A percentile compares a stretch with the other conserved stretches of the same genome.
These are phyloP conservation scores for Trypanosoma conorhini DNA, from an alignment of 208 protist genomes.

Conservation along the genomic window DNA sequence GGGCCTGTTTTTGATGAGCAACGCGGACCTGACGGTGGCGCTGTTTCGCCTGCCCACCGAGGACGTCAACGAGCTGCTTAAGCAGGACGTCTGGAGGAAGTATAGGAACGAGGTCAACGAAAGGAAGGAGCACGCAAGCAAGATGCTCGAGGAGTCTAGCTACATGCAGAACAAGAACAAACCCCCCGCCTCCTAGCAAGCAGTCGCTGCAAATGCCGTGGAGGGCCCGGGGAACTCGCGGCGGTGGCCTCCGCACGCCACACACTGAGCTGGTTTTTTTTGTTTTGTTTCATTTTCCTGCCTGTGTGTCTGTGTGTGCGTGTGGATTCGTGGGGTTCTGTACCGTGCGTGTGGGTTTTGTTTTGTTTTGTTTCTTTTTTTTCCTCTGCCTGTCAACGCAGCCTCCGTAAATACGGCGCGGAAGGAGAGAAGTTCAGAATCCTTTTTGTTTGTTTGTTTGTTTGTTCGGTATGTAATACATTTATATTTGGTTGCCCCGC, in stretches of 20 bases:
- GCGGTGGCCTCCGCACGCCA: too few relatives aligned
- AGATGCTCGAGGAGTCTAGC: slow-evolving; percentile 74
- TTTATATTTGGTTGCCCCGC: slow-evolving; percentile 8
- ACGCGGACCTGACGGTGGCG: slow-evolving; percentile 43
- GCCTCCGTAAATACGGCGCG: too few relatives aligned
- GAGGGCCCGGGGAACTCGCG: too few relatives aligned
- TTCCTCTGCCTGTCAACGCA: background rate
- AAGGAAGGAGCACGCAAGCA: slow-evolving; percentile 67
- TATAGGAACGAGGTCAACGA: slow-evolving; percentile 65
- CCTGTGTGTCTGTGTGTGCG: too few relatives aligned
- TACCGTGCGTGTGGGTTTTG: slow-evolving; percentile 5
- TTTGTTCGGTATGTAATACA: background rate
- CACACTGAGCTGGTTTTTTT: background rate
- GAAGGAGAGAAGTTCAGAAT: background rate
- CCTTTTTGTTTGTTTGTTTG: background rate
- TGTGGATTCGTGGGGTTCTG: background rate
- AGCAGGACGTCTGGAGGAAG: slow-evolving; percentile 62
- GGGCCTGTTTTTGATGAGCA: slow-evolving; percentile 47
- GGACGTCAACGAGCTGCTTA: slow-evolving; percentile 77
- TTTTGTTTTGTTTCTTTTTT: slow-evolving; percentile 22
- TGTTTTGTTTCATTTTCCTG: slow-evolving; percentile 24
- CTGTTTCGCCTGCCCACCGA: slow-evolving; percentile 76
- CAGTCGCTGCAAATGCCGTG: too few relatives aligned
- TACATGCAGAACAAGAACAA: slow-evolving; percentile 75
- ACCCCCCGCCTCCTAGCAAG: slow-evolving; percentile 21